Evolutionary conservation across 768 basidiomycete genomes (phyloP), one percentile per base, ranked within the genome.

Genomic region (Lactarius sp.): DNA sequence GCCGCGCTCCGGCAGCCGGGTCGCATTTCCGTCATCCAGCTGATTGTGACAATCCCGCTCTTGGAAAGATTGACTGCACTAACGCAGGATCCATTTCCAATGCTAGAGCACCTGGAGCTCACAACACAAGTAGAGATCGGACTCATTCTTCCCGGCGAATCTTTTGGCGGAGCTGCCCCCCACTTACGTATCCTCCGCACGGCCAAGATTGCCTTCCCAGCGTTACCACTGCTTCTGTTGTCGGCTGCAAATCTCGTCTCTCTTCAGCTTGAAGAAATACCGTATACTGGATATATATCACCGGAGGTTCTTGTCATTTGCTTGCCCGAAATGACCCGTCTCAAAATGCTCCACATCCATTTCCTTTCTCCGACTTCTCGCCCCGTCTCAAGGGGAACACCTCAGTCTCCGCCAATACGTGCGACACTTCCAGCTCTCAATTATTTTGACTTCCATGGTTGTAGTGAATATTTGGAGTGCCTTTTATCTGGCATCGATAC

Each of bases 181-280:
- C 39, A 31, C 16, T 22, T 62, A 20, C 54, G 27, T 44, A 13
- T 33, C 41, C 54, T 62, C n/a, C 47, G 33, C 14, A 7, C 41
- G 20, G 16, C 10, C 27, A 39, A 6, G 37, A 50, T 50, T n/a
- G 49, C 18, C 16, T 31, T 50, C 13, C 57, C 57, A 13, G 51
- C 39, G 27, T 34, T 58, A 10, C 51, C 44, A 13, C 51, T 14
- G 9, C 34, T 63, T 16, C 56, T 58, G 10, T 46, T 39, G 18
- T 58, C 42, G 18, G 51, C 50, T 16, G 10, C 10, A 16, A 50
- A 51, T 18, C 57, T 59, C 27, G 37, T 59, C 39, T 50, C 47
- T 13, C 51, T 63, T 39, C 56, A 58, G 16, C 50, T 63, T 37
- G 56, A 63, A 31, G 9, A n/a, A n/a, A n/a, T n/a, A n/a, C n/a